Percentiles rank a stretch among this genome's conserved stretches.
Evolutionary conservation across 164 flowering plant genomes (phyloP).

Genomic region (Vitis cinerea): DNA sequence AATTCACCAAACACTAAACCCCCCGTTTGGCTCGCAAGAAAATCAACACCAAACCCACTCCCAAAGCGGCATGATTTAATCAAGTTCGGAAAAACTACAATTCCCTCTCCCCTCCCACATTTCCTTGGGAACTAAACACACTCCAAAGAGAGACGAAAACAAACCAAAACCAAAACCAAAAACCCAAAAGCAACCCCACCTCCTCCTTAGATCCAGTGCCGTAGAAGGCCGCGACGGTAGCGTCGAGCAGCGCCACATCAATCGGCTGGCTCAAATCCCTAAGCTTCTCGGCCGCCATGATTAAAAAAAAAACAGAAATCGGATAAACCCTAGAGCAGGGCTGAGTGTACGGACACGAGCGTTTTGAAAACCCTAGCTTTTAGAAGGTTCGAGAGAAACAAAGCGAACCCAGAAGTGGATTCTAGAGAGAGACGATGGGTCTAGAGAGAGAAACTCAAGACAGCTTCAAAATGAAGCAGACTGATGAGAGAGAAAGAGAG

Average conservation of each 20-base stretch:
- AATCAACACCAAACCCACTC: neutral
- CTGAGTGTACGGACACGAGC: neutral
- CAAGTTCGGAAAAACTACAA: neutral
- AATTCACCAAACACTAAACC: neutral
- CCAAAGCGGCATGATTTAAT: neutral
- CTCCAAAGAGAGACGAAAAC: neutral
- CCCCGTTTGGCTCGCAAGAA: neutral
- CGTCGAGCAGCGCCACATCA: conserved; percentile 89
- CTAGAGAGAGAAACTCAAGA: conserved; percentile 10
- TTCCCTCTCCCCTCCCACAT: neutral
- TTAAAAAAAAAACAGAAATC: neutral
- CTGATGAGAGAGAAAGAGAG: conserved; percentile 2
- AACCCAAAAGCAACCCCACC: conserved; percentile 35
- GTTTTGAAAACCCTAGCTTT: conserved; percentile 20
- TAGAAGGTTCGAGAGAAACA: neutral
- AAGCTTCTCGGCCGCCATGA: conserved; percentile 92
- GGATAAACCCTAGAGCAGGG: conserved; percentile 28
- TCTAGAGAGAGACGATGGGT: conserved; percentile 9
- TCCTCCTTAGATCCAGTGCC: conserved; percentile 99
- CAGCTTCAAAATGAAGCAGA: conserved; percentile 36
- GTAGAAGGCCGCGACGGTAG: conserved; percentile 93
- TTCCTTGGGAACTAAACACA: neutral
- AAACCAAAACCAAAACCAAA: neutral
- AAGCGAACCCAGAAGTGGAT: conserved; percentile 7
- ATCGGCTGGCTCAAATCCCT: conserved; percentile 92